phyloP scores from a whole-genome alignment of 352 stramenopile genomes.

The Thraustochytrium striatum region DNA sequence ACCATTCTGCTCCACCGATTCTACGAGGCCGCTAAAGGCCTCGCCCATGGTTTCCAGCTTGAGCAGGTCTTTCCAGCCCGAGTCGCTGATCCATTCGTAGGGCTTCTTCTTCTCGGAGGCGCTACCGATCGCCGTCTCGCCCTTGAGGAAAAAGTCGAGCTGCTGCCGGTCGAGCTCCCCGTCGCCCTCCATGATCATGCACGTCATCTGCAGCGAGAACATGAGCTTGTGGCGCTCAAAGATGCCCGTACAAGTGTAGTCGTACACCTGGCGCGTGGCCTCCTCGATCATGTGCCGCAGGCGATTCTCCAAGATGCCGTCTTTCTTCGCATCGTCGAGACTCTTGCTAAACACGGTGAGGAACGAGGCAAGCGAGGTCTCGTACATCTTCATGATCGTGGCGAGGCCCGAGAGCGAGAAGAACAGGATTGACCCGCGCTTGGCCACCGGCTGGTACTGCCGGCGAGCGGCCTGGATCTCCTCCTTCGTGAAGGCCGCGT shows the following conservation, averaged over 20 bases:
- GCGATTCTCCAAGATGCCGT: slow-evolving; percentile 79
- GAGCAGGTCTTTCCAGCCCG: slow-evolving; percentile 84
- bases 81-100: slow-evolving; percentile 70
- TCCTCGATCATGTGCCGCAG: slow-evolving; percentile 78
- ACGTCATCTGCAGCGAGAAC: slow-evolving; percentile 93
- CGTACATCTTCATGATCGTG: slow-evolving; percentile 91
- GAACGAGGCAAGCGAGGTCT: slow-evolving; percentile 86
- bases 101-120: background rate
- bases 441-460: slow-evolving; percentile 82
- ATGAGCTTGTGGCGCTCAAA: slow-evolving; percentile 96
- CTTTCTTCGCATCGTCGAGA: slow-evolving; percentile 78
- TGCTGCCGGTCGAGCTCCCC: slow-evolving; percentile 73
- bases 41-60: slow-evolving; percentile 49
- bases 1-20: slow-evolving; percentile 54
- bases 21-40: slow-evolving; percentile 22
- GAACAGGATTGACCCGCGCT: slow-evolving; percentile 87
- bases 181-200: slow-evolving; percentile 84
- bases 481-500: slow-evolving; percentile 85
- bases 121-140: slow-evolving; percentile 55
- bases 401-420: slow-evolving; percentile 83
- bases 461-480: slow-evolving; percentile 83
- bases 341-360: slow-evolving; percentile 80
- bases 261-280: slow-evolving; percentile 87
- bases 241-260: slow-evolving; percentile 93
- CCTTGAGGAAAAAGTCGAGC: slow-evolving; percentile 92